Evolutionary conservation across 1,284 basidiomycete genomes (phyloP).

Genomic region (Ceratobasidium sp.): DNA sequence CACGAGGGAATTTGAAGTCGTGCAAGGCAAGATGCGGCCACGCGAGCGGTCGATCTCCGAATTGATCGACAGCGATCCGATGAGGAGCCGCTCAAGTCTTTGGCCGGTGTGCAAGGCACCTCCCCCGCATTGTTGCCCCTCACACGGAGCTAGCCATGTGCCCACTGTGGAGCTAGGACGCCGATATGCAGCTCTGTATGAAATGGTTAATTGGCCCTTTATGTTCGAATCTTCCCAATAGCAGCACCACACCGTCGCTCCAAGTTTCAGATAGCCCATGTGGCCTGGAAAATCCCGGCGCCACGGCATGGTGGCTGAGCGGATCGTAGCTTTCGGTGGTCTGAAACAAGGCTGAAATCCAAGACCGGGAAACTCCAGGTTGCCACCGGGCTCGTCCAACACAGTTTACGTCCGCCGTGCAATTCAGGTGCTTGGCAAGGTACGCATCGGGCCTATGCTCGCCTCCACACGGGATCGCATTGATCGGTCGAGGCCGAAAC

Average conservation of each 20-base stretch:
- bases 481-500: neutral
- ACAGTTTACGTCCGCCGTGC: neutral
- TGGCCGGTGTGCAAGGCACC: neutral
- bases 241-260: neutral
- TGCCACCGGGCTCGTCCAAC: neutral
- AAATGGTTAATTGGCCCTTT: neutral
- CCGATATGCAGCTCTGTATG: neutral
- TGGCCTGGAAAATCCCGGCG: neutral
- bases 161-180: neutral
- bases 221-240: neutral
- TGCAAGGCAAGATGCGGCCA: neutral
- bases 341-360: neutral
- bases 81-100: neutral
- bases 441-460: neutral
- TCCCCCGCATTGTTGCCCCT: neutral
- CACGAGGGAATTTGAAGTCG: neutral
- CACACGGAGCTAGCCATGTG: conserved; percentile 15
- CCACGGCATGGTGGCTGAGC: neutral
- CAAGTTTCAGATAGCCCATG: neutral
- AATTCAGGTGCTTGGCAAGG: neutral
- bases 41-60: neutral
- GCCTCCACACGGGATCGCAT: too few relatives aligned
- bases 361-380: neutral
- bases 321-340: neutral
- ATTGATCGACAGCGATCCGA: neutral